Evolutionary conservation across 208 protist species (phyloP).

Genomic region (Herpetomonas samuelpessoai): DNA sequence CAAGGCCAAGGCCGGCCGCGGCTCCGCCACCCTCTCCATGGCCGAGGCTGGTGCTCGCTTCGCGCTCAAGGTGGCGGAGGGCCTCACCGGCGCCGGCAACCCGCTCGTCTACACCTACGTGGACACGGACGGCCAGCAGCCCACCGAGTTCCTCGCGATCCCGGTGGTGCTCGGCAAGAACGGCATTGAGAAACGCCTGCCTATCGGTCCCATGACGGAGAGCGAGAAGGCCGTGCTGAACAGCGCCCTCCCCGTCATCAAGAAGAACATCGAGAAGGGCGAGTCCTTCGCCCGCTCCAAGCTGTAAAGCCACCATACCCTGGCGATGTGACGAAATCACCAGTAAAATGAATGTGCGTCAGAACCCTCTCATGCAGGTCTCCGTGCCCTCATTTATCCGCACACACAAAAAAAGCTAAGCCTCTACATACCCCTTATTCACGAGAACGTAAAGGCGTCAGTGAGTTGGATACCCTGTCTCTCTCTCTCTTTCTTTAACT

Average conservation of each 20-base stretch:
- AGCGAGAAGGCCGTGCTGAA: slow-evolving; percentile 34
- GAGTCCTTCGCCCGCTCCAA: slow-evolving; percentile 69
- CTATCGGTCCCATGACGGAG: slow-evolving; percentile 54
- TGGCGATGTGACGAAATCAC: too few species aligned
- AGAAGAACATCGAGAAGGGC: slow-evolving; percentile 82
- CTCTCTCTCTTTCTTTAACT: too few species aligned
- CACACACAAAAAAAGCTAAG: too few species aligned
- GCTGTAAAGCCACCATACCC: too few species aligned
- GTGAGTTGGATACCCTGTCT: too few species aligned
- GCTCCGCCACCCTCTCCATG: slow-evolving; percentile 97
- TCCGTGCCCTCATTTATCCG: too few species aligned
- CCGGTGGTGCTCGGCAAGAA: slow-evolving; percentile 71
- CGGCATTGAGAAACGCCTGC: slow-evolving; percentile 75
- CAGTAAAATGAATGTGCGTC: too few species aligned
- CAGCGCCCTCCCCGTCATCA: slow-evolving; percentile 35
- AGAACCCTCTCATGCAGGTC: too few species aligned
- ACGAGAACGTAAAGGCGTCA: too few species aligned
- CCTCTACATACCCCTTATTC: too few species aligned
- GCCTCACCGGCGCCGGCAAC: slow-evolving; percentile 51
- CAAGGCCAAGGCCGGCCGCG: slow-evolving; percentile 93
- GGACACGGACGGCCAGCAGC: slow-evolving; percentile 73
- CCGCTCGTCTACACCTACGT: slow-evolving; percentile 80
- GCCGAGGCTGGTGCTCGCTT: slow-evolving; percentile 90
- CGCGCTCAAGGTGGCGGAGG: slow-evolving; percentile 65
- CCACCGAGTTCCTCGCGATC: slow-evolving; percentile 67